phyloP scores from a whole-genome alignment of 106 monocot genomes.

The Chionographis japonica region DNA sequence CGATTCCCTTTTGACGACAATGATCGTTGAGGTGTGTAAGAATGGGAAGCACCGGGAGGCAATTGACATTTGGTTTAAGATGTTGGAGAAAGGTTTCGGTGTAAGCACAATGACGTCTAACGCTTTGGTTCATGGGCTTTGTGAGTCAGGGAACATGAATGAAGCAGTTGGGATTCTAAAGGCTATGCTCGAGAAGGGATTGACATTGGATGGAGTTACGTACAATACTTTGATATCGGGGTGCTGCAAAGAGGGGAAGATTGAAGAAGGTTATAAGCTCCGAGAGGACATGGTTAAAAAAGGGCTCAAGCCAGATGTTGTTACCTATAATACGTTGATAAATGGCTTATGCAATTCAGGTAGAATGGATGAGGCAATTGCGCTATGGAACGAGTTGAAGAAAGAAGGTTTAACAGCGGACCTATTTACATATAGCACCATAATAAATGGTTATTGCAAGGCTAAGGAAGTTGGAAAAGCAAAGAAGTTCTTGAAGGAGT shows the following conservation, averaged over 20 bases:
- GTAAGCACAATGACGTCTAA: conserved; percentile 55
- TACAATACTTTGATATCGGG: conserved; percentile 74
- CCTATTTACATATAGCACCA: conserved; percentile 52
- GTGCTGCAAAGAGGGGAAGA: conserved; percentile 60
- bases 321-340: conserved; percentile 71
- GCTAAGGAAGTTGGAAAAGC: conserved; percentile 58
- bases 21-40: conserved; percentile 51
- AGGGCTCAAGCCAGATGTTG: conserved; percentile 68
- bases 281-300: conserved; percentile 54
- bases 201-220: conserved; percentile 53
- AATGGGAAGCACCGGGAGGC: conserved; percentile 51
- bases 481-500: conserved; percentile 45
- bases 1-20: conserved; percentile 49
- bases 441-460: conserved; percentile 82
- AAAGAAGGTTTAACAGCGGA: conserved; percentile 43
- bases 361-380: conserved; percentile 54
- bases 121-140: conserved; percentile 76
- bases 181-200: conserved; percentile 45
- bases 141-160: conserved; percentile 37
- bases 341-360: conserved; percentile 57
- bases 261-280: conserved; percentile 61
- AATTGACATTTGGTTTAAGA: conserved; percentile 46
- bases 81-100: conserved; percentile 53
- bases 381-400: conserved; percentile 43
- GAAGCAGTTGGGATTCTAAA: conserved; percentile 49